A percentile compares a stretch with the other conserved stretches of the same genome.
Evolutionary conservation across 768 basidiomycete genomes (phyloP).

Genomic region (Lentinula aciculospora): DNA sequence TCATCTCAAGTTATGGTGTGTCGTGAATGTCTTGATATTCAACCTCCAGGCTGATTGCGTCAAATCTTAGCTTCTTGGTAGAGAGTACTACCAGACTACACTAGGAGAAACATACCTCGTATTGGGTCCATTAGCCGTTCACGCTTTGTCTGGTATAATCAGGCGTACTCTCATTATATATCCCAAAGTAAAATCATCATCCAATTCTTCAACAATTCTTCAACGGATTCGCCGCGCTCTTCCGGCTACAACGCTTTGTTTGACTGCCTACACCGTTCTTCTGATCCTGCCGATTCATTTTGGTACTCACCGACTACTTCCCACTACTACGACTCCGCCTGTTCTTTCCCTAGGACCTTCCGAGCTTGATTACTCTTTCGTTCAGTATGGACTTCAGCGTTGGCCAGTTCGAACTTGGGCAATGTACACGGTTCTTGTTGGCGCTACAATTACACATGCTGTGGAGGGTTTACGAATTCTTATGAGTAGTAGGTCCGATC

Average conservation of each 20-base stretch:
- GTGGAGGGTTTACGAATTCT: constrained; percentile 51
- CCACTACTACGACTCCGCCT: constrained; percentile 36
- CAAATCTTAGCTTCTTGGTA: constrained; percentile 59
- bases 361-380: constrained; percentile 80
- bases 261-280: constrained; percentile 59
- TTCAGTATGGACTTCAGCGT: constrained; percentile 59
- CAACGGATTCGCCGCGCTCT: neutral
- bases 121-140: constrained; percentile 59
- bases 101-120: constrained; percentile 67
- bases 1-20: constrained; percentile 75
- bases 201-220: constrained; percentile 19
- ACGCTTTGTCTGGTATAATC: constrained; percentile 50
- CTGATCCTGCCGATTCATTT: constrained; percentile 67
- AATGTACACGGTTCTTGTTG: constrained; percentile 58
- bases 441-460: constrained; percentile 51
- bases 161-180: constrained; percentile 49
- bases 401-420: constrained; percentile 63
- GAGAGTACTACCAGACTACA: constrained; percentile 80
- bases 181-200: constrained; percentile 22
- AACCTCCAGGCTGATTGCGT: neutral
- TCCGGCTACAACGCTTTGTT: constrained; percentile 33
- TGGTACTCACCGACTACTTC: constrained; percentile 58
- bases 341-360: constrained; percentile 61
- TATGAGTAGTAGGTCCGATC: constrained; percentile 40
- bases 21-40: neutral